phyloP scores from a whole-genome alignment of 1,284 basidiomycete species.

The Trichosporon sp. region DNA sequence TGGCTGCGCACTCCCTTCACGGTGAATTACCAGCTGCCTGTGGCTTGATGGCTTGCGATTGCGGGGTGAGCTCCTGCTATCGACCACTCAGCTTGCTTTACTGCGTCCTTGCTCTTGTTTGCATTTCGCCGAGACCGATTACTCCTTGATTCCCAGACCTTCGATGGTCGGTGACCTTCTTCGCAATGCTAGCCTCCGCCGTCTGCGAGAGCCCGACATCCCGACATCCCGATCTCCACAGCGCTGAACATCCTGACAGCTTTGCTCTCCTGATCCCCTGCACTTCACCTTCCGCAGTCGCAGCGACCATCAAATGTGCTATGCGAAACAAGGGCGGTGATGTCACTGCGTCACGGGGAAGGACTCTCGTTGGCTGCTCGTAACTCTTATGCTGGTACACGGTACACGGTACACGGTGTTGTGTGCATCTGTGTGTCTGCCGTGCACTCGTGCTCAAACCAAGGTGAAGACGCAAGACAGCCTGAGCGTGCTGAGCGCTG shows the following conservation, averaged over 20 bases:
- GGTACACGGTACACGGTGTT: not conserved
- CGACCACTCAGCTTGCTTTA: not conserved
- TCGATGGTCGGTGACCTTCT: too few species aligned
- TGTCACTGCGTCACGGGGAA: not conserved
- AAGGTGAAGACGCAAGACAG: too few species aligned
- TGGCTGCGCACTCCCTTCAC: too few species aligned
- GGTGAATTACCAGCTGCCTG: too few species aligned
- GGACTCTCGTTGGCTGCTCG: not conserved
- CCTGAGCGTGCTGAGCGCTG: too few species aligned
- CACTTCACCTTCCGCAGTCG: not conserved
- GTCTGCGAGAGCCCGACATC: not conserved
- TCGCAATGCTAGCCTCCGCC: not conserved
- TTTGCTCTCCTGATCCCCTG: too few species aligned
- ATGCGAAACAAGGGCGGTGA: not conserved
- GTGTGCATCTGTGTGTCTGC: too few species aligned
- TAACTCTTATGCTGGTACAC: too few species aligned
- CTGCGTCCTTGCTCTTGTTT: not conserved
- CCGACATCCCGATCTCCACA: not conserved
- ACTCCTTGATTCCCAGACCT: not conserved
- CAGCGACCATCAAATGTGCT: not conserved
- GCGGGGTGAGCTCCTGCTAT: too few species aligned
- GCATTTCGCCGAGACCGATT: not conserved
- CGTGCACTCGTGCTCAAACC: too few species aligned
- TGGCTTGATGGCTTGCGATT: too few species aligned
- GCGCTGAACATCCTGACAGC: not conserved